Evolutionary conservation across 208 protist species (phyloP).

Genomic region (Leishmania lainsoni): DNA sequence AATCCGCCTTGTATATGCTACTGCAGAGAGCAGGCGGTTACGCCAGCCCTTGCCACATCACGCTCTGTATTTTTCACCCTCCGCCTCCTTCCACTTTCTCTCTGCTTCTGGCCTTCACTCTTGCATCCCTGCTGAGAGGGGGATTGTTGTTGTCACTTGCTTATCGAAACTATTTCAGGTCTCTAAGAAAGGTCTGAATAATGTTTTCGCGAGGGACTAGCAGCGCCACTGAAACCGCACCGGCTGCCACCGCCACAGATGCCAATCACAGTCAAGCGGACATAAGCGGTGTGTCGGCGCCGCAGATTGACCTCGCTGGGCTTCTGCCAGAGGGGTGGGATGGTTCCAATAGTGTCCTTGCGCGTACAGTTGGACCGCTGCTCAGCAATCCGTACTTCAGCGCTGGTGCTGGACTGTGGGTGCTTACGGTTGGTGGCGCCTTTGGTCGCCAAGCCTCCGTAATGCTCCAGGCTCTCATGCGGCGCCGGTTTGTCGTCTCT

Average conservation of each 20-base stretch:
- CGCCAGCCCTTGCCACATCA: neutral
- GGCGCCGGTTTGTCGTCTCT: slow-evolving; percentile 77
- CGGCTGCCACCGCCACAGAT: neutral
- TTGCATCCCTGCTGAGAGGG: neutral
- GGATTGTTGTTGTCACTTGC: slow-evolving; percentile 1
- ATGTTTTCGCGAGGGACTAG: slow-evolving; percentile 2
- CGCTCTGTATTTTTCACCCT: neutral
- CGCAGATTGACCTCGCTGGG: slow-evolving; percentile 53
- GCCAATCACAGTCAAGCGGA: neutral
- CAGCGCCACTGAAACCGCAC: slow-evolving; percentile 4
- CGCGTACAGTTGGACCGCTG: slow-evolving; percentile 41
- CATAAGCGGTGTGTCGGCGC: neutral
- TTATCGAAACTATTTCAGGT: slow-evolving; percentile 7
- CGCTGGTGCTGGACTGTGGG: slow-evolving; percentile 85
- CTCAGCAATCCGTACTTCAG: slow-evolving; percentile 89
- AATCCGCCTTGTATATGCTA: neutral
- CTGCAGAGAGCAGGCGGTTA: neutral
- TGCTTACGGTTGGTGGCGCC: slow-evolving; percentile 75
- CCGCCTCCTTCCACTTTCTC: neutral
- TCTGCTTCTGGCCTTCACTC: neutral
- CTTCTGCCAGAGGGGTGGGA: slow-evolving; percentile 68
- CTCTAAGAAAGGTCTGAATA: slow-evolving; percentile 13
- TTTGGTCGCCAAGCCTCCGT: slow-evolving; percentile 45
- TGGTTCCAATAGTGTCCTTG: slow-evolving; percentile 43
- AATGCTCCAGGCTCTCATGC: slow-evolving; percentile 44